phyloP scores from a whole-genome alignment of 441 rosid genomes.

The Brassica hybrid region DNA sequence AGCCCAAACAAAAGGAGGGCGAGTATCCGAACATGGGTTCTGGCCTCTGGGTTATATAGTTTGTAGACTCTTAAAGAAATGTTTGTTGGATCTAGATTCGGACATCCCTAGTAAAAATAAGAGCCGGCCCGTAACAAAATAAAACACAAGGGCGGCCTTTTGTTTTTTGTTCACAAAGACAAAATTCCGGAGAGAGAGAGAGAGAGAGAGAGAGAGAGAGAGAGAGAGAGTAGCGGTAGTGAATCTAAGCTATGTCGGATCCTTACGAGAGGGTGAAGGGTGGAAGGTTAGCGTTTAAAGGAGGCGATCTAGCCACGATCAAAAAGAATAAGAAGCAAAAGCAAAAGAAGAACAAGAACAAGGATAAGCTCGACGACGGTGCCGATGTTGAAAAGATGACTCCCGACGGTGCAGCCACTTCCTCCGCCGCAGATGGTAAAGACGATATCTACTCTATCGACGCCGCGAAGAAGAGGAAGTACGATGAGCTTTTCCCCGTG shows the following conservation, averaged over 20 bases:
- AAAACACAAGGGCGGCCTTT: neutral
- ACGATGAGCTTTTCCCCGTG: conserved; percentile 85
- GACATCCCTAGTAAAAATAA: too few species aligned
- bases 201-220: too few species aligned
- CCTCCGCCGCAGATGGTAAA: conserved; percentile 10
- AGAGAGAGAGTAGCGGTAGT: neutral
- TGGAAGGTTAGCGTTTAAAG: conserved; percentile 81
- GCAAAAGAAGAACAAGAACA: conserved; percentile 53
- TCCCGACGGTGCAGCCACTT: conserved; percentile 36
- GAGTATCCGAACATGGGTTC: too few species aligned
- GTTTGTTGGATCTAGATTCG: too few species aligned
- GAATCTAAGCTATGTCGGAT: conserved; percentile 56
- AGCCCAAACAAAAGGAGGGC: too few species aligned
- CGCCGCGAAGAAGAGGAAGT: conserved; percentile 79
- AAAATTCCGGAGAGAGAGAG: neutral
- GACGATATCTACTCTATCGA: conserved; percentile 71
- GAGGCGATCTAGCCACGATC: conserved; percentile 70
- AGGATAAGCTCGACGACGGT: conserved; percentile 35
- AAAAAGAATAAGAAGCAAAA: conserved; percentile 54
- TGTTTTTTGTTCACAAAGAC: neutral
- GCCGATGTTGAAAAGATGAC: conserved; percentile 14
- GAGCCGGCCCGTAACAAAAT: too few species aligned
- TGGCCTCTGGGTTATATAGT: too few species aligned
- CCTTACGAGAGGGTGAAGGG: conserved; percentile 71
- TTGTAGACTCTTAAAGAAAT: too few species aligned